These are phyloP conservation scores for Dissoconium aciculare DNA, from an alignment of 2,329 filamentous ascomycete species.

Conservation along the genomic window DNA sequence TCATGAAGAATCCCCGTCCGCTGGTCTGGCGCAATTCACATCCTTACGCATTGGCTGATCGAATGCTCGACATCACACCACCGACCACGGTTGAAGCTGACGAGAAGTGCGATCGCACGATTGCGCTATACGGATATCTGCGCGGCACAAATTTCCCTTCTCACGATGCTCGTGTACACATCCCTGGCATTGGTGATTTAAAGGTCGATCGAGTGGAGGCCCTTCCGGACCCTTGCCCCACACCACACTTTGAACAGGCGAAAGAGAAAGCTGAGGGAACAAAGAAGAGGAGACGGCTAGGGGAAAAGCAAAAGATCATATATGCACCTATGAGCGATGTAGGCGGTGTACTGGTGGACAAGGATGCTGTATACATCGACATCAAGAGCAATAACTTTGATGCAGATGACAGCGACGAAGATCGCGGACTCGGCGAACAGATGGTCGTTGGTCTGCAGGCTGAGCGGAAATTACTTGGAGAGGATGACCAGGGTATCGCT, in stretches of 20 bases:
- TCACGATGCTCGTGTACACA: conserved; percentile 71
- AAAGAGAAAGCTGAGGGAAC: conserved; percentile 74
- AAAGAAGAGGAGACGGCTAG: conserved; percentile 61
- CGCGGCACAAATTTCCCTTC: conserved; percentile 88
- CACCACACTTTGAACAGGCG: conserved; percentile 77
- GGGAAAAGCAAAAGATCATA: conserved; percentile 91
- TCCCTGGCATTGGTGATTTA: conserved; percentile 83
- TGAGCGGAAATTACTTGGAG: conserved; percentile 65
- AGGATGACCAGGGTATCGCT: conserved; percentile 67
- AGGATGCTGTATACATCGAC: conserved; percentile 87
- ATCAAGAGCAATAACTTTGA: conserved; percentile 59
- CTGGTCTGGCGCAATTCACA: conserved; percentile 93
- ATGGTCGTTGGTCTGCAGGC: conserved; percentile 81
- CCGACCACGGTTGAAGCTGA: conserved; percentile 83
- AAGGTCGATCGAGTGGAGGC: conserved; percentile 71
- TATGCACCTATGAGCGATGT: conserved; percentile 98
- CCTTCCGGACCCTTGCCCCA: conserved; percentile 87
- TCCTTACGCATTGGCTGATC: conserved; percentile 84
- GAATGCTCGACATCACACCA: conserved; percentile 87
- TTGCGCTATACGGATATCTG: conserved; percentile 85
- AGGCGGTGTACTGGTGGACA: conserved; percentile 87
- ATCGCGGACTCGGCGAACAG: conserved; percentile 87
- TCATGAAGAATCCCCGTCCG: conserved; percentile 99
- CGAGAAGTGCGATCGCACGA: conserved; percentile 73
- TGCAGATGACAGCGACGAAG: conserved; percentile 45